Conservation (phyloP, 192 early-diverging fungal species). For the Geranomyces michiganensis region DNA sequence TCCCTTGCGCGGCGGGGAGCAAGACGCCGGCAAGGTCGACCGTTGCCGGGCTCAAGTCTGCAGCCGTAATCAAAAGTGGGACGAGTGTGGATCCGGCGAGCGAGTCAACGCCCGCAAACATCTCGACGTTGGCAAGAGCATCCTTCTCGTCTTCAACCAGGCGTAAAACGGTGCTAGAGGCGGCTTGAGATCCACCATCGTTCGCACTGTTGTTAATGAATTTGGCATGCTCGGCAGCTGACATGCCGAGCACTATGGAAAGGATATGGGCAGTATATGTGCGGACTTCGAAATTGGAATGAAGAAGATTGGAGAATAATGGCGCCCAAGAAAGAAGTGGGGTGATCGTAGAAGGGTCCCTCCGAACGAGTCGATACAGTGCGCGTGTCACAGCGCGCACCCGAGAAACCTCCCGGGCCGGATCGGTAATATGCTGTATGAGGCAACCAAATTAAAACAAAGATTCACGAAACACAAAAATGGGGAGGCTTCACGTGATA, state of each 20-base stretch:
- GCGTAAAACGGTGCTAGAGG: not conserved
- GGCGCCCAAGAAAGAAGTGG: constrained; percentile 19
- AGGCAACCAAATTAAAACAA: too few relatives aligned
- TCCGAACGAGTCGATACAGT: constrained; percentile 31
- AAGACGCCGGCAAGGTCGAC: constrained; percentile 73
- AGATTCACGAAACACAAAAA: not conserved
- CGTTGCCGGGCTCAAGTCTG: not conserved
- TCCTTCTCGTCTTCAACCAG: constrained; percentile 32
- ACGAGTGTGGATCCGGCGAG: not conserved
- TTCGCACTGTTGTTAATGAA: constrained; percentile 16
- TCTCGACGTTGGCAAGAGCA: constrained; percentile 3
- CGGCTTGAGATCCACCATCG: constrained; percentile 11
- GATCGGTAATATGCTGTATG: not conserved
- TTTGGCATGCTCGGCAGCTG: constrained; percentile 37
- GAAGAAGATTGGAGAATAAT: constrained; percentile 17
- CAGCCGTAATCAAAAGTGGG: constrained; percentile 1
- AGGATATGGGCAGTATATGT: constrained; percentile 42
- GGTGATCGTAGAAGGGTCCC: not conserved
- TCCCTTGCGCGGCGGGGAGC: constrained; percentile 44
- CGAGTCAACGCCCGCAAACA: constrained; percentile 11
- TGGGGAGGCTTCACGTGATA: not conserved
- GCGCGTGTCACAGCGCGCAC: constrained; percentile 24
- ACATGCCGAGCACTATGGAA: constrained; percentile 44
- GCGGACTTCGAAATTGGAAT: constrained; percentile 22
- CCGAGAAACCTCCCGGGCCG: not conserved